Base-by-base conservation (phyloP, 2,329 filamentous ascomycete species). In the Catunica adiposa region DNA sequence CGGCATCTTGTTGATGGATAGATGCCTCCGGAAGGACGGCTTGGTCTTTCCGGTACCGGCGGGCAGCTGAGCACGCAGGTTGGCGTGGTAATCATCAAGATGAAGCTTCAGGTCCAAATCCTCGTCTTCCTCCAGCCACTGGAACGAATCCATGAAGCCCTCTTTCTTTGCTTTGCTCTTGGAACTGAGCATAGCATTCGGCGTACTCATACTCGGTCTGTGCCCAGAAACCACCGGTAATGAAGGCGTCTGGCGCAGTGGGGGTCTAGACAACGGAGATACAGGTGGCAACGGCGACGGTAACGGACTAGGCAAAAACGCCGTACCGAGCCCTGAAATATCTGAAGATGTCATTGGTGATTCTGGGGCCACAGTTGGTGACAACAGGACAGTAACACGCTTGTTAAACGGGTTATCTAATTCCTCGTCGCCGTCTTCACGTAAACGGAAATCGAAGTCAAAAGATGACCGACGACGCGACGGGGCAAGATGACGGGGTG, bases 91-190 rank as follows among this genome's bases (percentile, higher is more conserved):
- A 64, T 86, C 81, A 63, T 87, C 82, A 31, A 88, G 68, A 38
- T 74, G 75, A 38, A 89, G 72, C 47, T 77, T 73, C 23, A 83
- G 66, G 62, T 89, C 83, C 31, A 89, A 70, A 54, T 84, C 78
- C 17, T 82, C 77, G 54, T 86, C 80, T 57, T 86, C 82, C 29
- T 89, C 83, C 25, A 88, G 70, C 83, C 84, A 87, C 51, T 80
- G 75, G 61, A 88, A 84, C 63, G 75, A 82, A 59, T 87, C 80
- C 52, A 79, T 78, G 57, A 85, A 71, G 1, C 76, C 76, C 53
- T 78, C 73, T 37, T 76, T 68, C 61, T 51, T 58, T 11, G 29
- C 29, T 11, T 76, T 63, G 29, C 58, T 59, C 29, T 56, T 25
- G 3, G 40, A 71, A 42, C 65, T 59, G 1, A 56, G 34, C 2